These are phyloP conservation scores for Colletotrichum tamarilloi DNA, from an alignment of 2,329 filamentous ascomycete species.

Conservation along the genomic window DNA sequence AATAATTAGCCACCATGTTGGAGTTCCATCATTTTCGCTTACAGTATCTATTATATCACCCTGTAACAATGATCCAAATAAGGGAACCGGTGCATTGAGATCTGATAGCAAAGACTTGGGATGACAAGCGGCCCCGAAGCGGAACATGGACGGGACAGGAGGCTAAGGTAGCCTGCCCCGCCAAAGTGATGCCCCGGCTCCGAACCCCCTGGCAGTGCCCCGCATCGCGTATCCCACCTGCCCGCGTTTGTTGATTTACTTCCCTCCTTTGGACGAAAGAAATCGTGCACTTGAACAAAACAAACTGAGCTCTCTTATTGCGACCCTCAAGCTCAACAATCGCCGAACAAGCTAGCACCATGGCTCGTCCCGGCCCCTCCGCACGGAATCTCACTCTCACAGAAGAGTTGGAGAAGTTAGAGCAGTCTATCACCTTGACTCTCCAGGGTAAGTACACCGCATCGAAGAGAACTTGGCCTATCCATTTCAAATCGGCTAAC, in stretches of 20 bases:
- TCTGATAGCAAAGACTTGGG: neutral
- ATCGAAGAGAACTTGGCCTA: slow-evolving; percentile 13
- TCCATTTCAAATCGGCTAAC: neutral
- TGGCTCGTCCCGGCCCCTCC: slow-evolving; percentile 62
- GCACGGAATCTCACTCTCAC: slow-evolving; percentile 79
- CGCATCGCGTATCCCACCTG: slow-evolving; percentile 44
- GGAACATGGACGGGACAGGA: neutral
- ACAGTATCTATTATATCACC: too few relatives aligned
- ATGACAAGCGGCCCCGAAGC: neutral
- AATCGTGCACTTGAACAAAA: slow-evolving; percentile 19
- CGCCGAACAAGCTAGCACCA: slow-evolving; percentile 41
- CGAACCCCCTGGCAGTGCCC: slow-evolving; percentile 38
- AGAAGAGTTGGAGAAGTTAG: slow-evolving; percentile 94
- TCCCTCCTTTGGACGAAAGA: slow-evolving; percentile 25
- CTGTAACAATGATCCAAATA: too few relatives aligned
- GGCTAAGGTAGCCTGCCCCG: neutral
- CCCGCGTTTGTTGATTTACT: slow-evolving; percentile 27
- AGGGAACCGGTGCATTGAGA: neutral
- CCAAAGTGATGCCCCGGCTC: slow-evolving; percentile 1
- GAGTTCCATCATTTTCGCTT: neutral
- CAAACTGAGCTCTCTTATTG: neutral
- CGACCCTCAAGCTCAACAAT: neutral
- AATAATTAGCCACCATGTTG: neutral
- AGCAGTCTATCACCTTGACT: slow-evolving; percentile 96
- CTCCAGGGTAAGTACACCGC: slow-evolving; percentile 74